Conservation (phyloP, 164 flowering plant species). For the Chimonanthus salicifolius region DNA sequence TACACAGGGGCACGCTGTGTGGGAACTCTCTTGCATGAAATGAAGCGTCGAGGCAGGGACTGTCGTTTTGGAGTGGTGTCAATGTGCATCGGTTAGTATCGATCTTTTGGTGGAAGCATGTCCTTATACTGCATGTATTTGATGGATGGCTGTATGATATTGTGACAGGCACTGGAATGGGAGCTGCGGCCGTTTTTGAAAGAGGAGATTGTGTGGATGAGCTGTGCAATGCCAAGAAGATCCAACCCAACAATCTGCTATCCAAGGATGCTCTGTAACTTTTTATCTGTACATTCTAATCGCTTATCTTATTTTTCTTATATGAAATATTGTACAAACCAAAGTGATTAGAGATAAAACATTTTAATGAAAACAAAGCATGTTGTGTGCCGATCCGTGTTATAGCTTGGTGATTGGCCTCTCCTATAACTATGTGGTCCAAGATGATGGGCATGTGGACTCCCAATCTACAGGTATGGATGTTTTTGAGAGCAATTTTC, state of each 20-base stretch:
- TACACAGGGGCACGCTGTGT: slow-evolving; percentile 90
- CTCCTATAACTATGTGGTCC: too few species aligned
- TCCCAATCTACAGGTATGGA: too few species aligned
- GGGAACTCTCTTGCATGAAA: slow-evolving; percentile 90
- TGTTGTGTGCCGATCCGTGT: too few species aligned
- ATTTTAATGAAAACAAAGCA: too few species aligned
- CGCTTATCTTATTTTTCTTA: not conserved
- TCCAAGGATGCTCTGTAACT: slow-evolving; percentile 56
- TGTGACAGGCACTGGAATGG: slow-evolving; percentile 86
- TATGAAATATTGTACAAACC: too few species aligned
- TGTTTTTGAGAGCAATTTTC: too few species aligned
- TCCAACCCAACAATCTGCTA: slow-evolving; percentile 28
- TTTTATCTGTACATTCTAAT: not conserved
- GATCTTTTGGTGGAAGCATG: not conserved
- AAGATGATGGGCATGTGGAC: too few species aligned
- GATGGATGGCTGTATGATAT: not conserved
- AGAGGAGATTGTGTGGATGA: slow-evolving; percentile 74
- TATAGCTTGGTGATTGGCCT: too few species aligned
- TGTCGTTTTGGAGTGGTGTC: slow-evolving; percentile 92
- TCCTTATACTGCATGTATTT: too few species aligned
- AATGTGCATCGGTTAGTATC: slow-evolving; percentile 79
- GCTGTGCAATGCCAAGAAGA: slow-evolving; percentile 50
- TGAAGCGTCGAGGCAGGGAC: slow-evolving; percentile 92
- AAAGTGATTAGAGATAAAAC: too few species aligned
- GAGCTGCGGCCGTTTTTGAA: slow-evolving; percentile 97